Evolutionary conservation across 2,329 filamentous ascomycete genomes (phyloP), one percentile per base, ranked within the genome.

Genomic region (Fusarium irregulare): DNA sequence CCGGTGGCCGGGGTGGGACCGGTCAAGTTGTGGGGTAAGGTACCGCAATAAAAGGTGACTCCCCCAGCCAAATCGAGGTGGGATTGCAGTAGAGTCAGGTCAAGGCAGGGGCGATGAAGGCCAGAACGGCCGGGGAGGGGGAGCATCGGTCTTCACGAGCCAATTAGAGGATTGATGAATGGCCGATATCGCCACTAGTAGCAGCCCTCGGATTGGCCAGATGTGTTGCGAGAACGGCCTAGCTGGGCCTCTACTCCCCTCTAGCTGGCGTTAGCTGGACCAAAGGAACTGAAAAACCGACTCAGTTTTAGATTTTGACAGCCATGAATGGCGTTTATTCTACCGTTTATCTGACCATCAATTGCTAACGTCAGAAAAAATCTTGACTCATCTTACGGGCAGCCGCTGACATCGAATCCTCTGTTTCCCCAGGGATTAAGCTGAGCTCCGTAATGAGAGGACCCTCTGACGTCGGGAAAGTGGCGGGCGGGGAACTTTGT

Each of bases 151-250:
- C 23, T 27, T 16, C 25, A 14, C 55, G 14, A 42, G n/a, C 68
- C 70, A 71, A 73, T 71, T 34, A 70, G 41, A 30, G 28, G 3
- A 30, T 30, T 30, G 28, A 30, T 54, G 64, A 69, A 71, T 73
- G 68, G 68, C 70, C 68, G 70, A 73, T 73, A 72, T 73, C 70
- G 70, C 70, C 66, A 72, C 70, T 68, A 70, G 70, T 42, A 70
- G 42, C 30, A 70, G 48, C 63, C 51, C 55, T 53, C 56, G 60
- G 69, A 72, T 68, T 72, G 69, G 69, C 50, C 68, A 56, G 18
- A 28, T 28, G 45, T 7, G 45, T 20, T 47, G 45, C 45, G 45
- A 47, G 54, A 60, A 51, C 48, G 48, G 48, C 48, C 16, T 27
- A 51, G 48, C 48, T 37, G 23, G 25, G 37, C 27, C 40, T 32